phyloP scores from a whole-genome alignment of 1,139 yeast species.

The Debaryomycetaceae sp. region DNA sequence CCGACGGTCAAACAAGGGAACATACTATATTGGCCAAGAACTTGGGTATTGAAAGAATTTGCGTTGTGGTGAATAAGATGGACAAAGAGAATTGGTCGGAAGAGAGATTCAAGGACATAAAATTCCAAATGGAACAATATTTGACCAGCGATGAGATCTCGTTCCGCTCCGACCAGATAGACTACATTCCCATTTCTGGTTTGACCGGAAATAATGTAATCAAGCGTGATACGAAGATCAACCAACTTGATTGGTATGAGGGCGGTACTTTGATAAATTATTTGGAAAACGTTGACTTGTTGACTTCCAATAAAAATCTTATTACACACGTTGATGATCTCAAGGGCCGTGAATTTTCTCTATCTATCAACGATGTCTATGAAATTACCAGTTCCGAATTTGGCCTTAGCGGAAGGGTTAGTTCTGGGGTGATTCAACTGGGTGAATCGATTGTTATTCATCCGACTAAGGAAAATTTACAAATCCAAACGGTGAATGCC shows the following conservation, averaged over 20 bases:
- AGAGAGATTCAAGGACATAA: constrained; percentile 61
- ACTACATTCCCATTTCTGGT: constrained; percentile 85
- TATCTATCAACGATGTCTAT: constrained; percentile 50
- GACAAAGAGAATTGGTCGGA: constrained; percentile 73
- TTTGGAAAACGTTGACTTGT: constrained; percentile 38
- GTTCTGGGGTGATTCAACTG: constrained; percentile 70
- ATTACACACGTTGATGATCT: constrained; percentile 13
- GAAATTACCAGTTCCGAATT: constrained; percentile 37
- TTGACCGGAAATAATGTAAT: constrained; percentile 79
- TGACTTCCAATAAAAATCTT: constrained; percentile 14
- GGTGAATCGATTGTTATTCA: constrained; percentile 67
- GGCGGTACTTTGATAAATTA: constrained; percentile 64
- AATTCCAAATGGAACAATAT: constrained; percentile 54
- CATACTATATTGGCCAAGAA: constrained; percentile 82
- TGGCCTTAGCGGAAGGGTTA: constrained; percentile 65
- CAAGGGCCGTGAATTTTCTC: constrained; percentile 38
- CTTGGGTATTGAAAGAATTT: constrained; percentile 71
- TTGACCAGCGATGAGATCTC: constrained; percentile 58
- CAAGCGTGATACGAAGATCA: constrained; percentile 27
- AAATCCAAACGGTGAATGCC: constrained; percentile 28
- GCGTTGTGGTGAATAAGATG: constrained; percentile 86
- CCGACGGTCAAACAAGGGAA: constrained; percentile 93
- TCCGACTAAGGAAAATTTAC: constrained; percentile 45
- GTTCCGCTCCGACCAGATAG: constrained; percentile 45
- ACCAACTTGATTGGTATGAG: constrained; percentile 53